Percentiles rank a stretch among this genome's conserved stretches.
These are phyloP conservation scores for Sporothrix curviconia DNA, from an alignment of 2,329 filamentous ascomycete genomes.

Conservation along the genomic window DNA sequence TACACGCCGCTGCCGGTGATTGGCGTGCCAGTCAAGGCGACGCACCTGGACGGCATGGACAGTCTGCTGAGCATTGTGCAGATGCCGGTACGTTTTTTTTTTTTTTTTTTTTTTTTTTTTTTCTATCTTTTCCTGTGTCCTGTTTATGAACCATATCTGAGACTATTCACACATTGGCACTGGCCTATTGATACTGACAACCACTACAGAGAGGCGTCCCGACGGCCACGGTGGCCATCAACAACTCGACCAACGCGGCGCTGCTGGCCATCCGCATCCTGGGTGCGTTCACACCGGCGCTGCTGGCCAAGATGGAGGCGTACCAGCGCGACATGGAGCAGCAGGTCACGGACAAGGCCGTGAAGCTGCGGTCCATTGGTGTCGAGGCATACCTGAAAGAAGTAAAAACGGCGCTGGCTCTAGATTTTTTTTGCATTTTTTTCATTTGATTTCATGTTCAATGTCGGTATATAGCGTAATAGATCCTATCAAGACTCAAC, in stretches of 20 bases:
- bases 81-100: constrained; percentile 53
- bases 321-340: constrained; percentile 56
- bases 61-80: constrained; percentile 68
- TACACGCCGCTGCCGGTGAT: constrained; percentile 69
- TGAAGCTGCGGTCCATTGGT: constrained; percentile 46
- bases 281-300: constrained; percentile 35
- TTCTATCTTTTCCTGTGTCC: too few species aligned
- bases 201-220: constrained; percentile 28
- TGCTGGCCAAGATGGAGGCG: constrained; percentile 48
- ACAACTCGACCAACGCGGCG: constrained; percentile 68
- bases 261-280: constrained; percentile 20
- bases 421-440: neutral
- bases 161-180: too few species aligned
- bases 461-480: neutral
- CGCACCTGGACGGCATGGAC: constrained; percentile 64
- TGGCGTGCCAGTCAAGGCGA: constrained; percentile 70
- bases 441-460: neutral
- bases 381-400: constrained; percentile 31
- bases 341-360: constrained; percentile 58
- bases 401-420: neutral
- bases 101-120: constrained; percentile 24
- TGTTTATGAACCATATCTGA: too few species aligned
- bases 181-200: too few species aligned
- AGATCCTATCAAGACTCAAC: neutral
- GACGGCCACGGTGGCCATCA: constrained; percentile 70